A percentile compares a stretch with the other conserved stretches of the same genome.
These are phyloP conservation scores for Lathyrus sativus DNA, from an alignment of 306 rosid species.

Conservation along the genomic window DNA sequence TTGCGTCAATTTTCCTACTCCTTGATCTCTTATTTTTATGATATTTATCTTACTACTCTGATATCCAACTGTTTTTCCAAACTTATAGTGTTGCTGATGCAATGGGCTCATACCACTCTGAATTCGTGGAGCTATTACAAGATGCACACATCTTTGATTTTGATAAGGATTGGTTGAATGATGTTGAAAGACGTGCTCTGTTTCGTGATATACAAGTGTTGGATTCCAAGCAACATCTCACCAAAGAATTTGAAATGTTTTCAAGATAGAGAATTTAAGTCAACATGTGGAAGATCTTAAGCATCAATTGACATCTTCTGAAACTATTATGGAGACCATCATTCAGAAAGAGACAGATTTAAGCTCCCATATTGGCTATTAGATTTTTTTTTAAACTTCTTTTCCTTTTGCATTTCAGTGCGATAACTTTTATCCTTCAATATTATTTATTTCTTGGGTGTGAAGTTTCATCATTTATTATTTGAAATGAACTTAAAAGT, in stretches of 20 bases:
- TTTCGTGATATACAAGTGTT: neutral
- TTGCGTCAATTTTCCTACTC: too few relatives aligned
- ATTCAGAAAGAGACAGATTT: too few relatives aligned
- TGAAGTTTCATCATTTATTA: too few relatives aligned
- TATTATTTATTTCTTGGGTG: too few relatives aligned
- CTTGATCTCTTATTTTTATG: too few relatives aligned
- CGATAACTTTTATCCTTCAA: too few relatives aligned
- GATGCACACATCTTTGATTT: neutral
- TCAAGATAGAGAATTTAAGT: neutral
- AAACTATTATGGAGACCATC: neutral
- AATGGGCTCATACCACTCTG: neutral
- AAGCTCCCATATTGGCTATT: too few relatives aligned
- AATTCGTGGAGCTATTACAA: constrained; percentile 23
- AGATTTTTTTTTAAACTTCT: too few relatives aligned
- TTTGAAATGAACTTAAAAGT: too few relatives aligned
- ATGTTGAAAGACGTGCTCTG: neutral
- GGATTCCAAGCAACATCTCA: neutral
- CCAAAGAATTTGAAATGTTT: neutral
- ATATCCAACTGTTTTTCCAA: constrained; percentile 24
- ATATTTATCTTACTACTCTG: too few relatives aligned
- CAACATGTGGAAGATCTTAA: neutral
- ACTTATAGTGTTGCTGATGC: neutral
- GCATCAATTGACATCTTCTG: neutral
- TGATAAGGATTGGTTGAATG: constrained; percentile 7
- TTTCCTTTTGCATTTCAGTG: too few relatives aligned